phyloP scores from a whole-genome alignment of 257 asterid genomes.

The Jacaranda copaia region DNA sequence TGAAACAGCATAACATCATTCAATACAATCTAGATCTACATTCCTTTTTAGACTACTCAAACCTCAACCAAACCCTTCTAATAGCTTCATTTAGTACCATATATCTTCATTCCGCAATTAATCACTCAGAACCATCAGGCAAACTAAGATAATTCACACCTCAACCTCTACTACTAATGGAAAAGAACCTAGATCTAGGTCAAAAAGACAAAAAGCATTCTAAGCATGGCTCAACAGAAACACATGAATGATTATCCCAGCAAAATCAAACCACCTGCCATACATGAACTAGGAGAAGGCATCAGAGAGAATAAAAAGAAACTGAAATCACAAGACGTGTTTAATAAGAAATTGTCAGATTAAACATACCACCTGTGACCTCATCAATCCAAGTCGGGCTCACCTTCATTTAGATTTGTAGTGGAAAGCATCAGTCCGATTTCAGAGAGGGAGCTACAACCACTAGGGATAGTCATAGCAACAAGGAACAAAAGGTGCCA shows the following conservation, averaged over 20 bases:
- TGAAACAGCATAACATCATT: conserved; percentile 25
- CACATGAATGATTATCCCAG: conserved; percentile 44
- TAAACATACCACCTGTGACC: conserved; percentile 60
- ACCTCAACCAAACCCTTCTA: conserved; percentile 36
- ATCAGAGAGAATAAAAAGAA: conserved; percentile 54
- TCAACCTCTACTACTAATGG: conserved; percentile 7
- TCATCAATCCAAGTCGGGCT: conserved; percentile 47
- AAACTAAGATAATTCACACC: conserved; percentile 33
- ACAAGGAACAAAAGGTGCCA: conserved; percentile 27
- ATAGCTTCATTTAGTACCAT: conserved; percentile 36
- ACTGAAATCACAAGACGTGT: conserved; percentile 29
- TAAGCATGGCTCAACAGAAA: conserved; percentile 24
- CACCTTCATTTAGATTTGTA: conserved; percentile 50
- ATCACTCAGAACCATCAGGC: conserved; percentile 36
- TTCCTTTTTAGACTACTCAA: conserved; percentile 23
- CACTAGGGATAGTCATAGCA: conserved; percentile 38
- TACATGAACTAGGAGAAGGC: conserved; percentile 56
- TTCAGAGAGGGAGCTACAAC: conserved; percentile 47
- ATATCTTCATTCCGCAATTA: conserved; percentile 43
- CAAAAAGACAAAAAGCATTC: conserved; percentile 30
- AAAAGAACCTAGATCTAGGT: background rate
- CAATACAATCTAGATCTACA: conserved; percentile 32
- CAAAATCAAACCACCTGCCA: conserved; percentile 65
- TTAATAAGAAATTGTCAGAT: conserved; percentile 25
- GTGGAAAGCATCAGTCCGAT: conserved; percentile 57